Evolutionary conservation across 148 eudicot genomes (phyloP), one percentile per base, ranked within the genome.

Genomic region (Fallopia convolvulus): DNA sequence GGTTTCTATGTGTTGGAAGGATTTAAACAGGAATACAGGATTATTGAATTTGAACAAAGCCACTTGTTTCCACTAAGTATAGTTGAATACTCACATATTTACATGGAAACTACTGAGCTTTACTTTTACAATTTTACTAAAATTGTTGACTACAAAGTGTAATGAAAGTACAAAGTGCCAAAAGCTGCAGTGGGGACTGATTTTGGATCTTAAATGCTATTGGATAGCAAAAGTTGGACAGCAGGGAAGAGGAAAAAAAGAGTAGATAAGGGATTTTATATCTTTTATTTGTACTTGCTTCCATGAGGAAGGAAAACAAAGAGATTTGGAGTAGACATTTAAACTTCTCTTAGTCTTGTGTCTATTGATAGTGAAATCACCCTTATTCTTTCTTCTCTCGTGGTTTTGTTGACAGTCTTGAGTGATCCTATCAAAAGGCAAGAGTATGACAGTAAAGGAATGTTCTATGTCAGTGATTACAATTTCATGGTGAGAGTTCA

Each of bases 401-500:
- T 44, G 52, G 42, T 44, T 44, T 44, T 73, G n/a, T 74, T 76
- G 77, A 71, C 96, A 94, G 99, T 94, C 77, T 79, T 94, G 81
- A 94, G 89, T 61, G 91, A 94, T 85, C 96, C 99, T 76, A 74
- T 71, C 53, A 87, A 85, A 79, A 81, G 93, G 81, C 88, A 81
- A 81, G 99, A 94, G 78, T 92, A 94, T 75, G 96, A 94, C 88
- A 80, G 75, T 83, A 87, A 90, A 78, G 92, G 95, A 74, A 87
- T 88, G 90, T 49, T 79, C 72, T 74, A 76, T 10, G 75, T 83
- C 52, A 86, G 79, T 63, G 96, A 94, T 79, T 83, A 83, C 84
- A 86, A 85, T 77, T 76, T 89, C 53, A 79, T 83, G 70, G 99
- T 94, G 80, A 92, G 95, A 46, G 66, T 77, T 63, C 17, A 32